A percentile compares a stretch with the other conserved stretches of the same genome.
Evolutionary conservation across 2,329 filamentous ascomycete genomes (phyloP).

Genomic region (Calycina marina): DNA sequence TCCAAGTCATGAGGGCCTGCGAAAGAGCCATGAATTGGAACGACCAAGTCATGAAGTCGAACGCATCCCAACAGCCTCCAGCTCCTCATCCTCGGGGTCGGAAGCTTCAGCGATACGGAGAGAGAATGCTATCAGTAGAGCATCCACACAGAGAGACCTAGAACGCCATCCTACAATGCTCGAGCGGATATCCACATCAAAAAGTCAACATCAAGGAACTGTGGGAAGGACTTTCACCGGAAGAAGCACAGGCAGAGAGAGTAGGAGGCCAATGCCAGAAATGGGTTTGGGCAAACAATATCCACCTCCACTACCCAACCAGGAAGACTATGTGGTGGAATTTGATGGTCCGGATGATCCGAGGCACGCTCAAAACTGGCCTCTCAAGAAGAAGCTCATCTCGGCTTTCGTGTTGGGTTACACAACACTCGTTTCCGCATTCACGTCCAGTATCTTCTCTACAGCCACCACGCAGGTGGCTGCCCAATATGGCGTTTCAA

Average conservation of each 20-base stretch:
- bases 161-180: conserved; percentile 56
- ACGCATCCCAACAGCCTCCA: conserved; percentile 39
- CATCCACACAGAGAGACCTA: conserved; percentile 52
- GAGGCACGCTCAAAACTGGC: conserved; percentile 79
- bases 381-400: conserved; percentile 60
- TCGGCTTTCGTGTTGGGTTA: conserved; percentile 57
- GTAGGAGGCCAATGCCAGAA: conserved; percentile 43
- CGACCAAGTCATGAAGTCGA: conserved; percentile 39
- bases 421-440: conserved; percentile 56
- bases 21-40: conserved; percentile 9
- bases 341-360: conserved; percentile 78
- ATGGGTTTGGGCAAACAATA: conserved; percentile 65
- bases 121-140: conserved; percentile 37
- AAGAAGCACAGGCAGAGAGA: conserved; percentile 35
- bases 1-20: too few relatives aligned
- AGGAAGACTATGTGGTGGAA: conserved; percentile 68
- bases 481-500: conserved; percentile 41
- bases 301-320: conserved; percentile 52
- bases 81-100: conserved; percentile 34
- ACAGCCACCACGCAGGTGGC: conserved; percentile 45
- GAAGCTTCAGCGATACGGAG: conserved; percentile 24
- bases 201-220: conserved; percentile 56
- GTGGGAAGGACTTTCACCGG: conserved; percentile 39
- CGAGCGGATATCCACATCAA: conserved; percentile 54
- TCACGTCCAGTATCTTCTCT: conserved; percentile 64